Percentiles rank a stretch among this genome's conserved stretches.
Evolutionary conservation across 495 filamentous ascomycete species (phyloP).

Genomic region (Podospora appendiculata): DNA sequence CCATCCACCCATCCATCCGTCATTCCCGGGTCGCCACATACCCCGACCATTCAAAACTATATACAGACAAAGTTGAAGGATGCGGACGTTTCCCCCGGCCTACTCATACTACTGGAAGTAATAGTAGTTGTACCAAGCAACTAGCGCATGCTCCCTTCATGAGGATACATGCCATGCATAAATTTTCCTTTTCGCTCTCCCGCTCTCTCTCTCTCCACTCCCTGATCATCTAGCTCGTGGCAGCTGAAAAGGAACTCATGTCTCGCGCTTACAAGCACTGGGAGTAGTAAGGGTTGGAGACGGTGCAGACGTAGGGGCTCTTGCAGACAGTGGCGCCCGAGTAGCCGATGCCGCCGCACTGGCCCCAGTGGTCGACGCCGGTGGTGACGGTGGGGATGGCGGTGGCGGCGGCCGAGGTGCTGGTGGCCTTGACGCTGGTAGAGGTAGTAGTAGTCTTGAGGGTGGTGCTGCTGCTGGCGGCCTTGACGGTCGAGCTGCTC

Average conservation of each 20-base stretch:
- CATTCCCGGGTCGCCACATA: too few relatives aligned
- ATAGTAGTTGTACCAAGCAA: too few relatives aligned
- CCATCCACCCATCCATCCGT: too few relatives aligned
- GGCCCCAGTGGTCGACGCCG: conserved; percentile 18
- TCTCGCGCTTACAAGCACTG: conserved; percentile 29
- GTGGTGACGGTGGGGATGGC: conserved; percentile 9
- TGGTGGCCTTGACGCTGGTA: conserved; percentile 6
- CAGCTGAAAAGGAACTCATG: neutral
- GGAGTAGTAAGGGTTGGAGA: conserved; percentile 29
- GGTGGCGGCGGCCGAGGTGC: conserved; percentile 3
- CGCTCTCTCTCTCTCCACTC: neutral
- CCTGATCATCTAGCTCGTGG: neutral
- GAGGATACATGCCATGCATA: too few relatives aligned
- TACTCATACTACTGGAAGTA: too few relatives aligned
- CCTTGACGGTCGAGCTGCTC: conserved; percentile 1
- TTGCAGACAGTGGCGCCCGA: conserved; percentile 35
- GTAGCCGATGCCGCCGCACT: conserved; percentile 42
- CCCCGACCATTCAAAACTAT: too few relatives aligned
- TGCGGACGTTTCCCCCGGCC: too few relatives aligned
- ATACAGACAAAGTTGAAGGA: too few relatives aligned
- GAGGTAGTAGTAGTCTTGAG: conserved; percentile 6
- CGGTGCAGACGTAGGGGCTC: conserved; percentile 22
- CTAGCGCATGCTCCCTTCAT: too few relatives aligned
- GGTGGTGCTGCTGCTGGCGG: conserved; percentile 1
- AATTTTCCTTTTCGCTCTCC: too few relatives aligned